A percentile compares a stretch with the other conserved stretches of the same genome.
Evolutionary conservation across 2,329 filamentous ascomycete genomes (phyloP).

Genomic region (Fragosphaeria purpurea): DNA sequence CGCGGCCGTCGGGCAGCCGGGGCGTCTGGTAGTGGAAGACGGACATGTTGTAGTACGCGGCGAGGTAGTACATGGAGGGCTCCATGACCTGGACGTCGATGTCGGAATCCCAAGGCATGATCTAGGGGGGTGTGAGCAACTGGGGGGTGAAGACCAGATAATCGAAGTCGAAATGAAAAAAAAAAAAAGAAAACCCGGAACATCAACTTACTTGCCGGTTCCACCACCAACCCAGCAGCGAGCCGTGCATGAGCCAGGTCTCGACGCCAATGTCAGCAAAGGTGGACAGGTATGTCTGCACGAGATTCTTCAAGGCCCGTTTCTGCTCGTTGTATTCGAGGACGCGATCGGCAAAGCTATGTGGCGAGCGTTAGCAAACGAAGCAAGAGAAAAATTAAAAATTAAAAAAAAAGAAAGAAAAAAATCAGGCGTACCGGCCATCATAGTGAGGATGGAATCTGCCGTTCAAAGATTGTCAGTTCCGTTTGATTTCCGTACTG

Average conservation of each 20-base stretch:
- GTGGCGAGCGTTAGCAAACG: background rate
- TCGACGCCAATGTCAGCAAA: constrained; percentile 57
- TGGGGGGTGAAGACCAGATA: constrained; percentile 1
- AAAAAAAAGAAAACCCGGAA: background rate
- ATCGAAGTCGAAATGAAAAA: background rate
- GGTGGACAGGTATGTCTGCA: constrained; percentile 62
- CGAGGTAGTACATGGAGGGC: constrained; percentile 55
- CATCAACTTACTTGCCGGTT: constrained; percentile 38
- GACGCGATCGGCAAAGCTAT: constrained; percentile 27
- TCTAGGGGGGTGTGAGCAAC: constrained; percentile 3
- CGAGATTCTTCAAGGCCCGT: constrained; percentile 53
- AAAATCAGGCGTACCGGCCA: background rate
- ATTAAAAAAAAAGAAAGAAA: too few relatives aligned
- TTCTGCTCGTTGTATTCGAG: constrained; percentile 46
- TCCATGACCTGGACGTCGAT: constrained; percentile 65
- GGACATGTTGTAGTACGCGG: constrained; percentile 54
- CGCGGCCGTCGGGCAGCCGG: constrained; percentile 26
- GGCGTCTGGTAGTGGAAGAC: constrained; percentile 34
- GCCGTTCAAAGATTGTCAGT: too few relatives aligned
- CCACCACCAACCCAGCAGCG: constrained; percentile 84
- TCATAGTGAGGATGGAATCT: constrained; percentile 9
- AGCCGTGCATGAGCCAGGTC: constrained; percentile 79
- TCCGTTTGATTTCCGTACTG: too few relatives aligned
- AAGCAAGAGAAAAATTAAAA: too few relatives aligned
- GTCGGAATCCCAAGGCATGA: constrained; percentile 67